phyloP scores from a whole-genome alignment of 805 yeast genomes.

The Hanseniaspora meyeri region DNA sequence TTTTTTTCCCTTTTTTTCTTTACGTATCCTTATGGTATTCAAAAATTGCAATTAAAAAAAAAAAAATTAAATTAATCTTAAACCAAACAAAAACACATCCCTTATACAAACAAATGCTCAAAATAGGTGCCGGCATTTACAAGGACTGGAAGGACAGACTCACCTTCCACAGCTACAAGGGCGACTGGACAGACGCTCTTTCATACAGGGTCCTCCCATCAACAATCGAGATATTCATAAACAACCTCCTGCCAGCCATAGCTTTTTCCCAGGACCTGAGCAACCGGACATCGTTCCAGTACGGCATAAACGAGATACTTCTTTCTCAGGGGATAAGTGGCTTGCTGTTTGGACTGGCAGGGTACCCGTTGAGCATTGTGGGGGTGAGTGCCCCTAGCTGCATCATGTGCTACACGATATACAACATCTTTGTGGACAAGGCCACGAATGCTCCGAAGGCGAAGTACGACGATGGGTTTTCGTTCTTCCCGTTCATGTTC shows the following conservation, averaged over 20 bases:
- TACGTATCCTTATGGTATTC: background rate
- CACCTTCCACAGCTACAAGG: slow-evolving; percentile 46
- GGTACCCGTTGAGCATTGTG: slow-evolving; percentile 88
- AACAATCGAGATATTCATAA: slow-evolving; percentile 70
- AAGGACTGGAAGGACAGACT: slow-evolving; percentile 29
- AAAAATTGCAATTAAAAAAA: background rate
- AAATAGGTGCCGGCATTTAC: slow-evolving; percentile 27
- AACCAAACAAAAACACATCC: background rate
- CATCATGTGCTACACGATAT: slow-evolving; percentile 80
- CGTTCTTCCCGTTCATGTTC: slow-evolving; percentile 83
- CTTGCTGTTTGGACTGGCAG: slow-evolving; percentile 72
- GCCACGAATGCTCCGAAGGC: slow-evolving; percentile 12
- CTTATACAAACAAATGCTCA: slow-evolving; percentile 11
- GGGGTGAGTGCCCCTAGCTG: slow-evolving; percentile 96
- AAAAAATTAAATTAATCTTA: too few species aligned
- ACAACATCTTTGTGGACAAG: slow-evolving; percentile 19
- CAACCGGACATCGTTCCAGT: slow-evolving; percentile 72
- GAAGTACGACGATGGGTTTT: slow-evolving; percentile 27
- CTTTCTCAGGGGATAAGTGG: slow-evolving; percentile 82
- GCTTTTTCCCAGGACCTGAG: slow-evolving; percentile 97
- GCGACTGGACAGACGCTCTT: slow-evolving; percentile 74
- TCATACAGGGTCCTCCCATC: slow-evolving; percentile 84
- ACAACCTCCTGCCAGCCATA: slow-evolving; percentile 81
- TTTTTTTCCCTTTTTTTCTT: background rate
- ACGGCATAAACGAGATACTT: slow-evolving; percentile 85